phyloP scores from a whole-genome alignment of 2,329 filamentous ascomycete genomes.

The Aspergillus sergii region DNA sequence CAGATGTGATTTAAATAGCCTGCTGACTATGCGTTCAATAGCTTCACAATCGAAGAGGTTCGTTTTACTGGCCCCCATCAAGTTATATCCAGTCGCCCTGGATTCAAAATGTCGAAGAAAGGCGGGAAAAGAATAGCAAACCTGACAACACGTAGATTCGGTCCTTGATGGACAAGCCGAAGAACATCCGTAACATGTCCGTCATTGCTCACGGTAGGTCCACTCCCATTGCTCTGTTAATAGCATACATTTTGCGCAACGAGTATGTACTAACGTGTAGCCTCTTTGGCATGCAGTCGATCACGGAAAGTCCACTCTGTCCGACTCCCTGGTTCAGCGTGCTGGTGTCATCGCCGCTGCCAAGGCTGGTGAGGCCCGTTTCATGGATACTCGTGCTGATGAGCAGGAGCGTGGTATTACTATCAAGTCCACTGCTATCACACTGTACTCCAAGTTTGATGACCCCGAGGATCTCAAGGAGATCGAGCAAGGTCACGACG shows the following conservation, averaged over 20 bases:
- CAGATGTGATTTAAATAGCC: not conserved
- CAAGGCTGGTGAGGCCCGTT: conserved; percentile 93
- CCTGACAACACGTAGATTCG: conserved; percentile 42
- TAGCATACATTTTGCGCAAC: not conserved
- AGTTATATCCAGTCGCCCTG: not conserved
- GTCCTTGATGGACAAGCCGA: conserved; percentile 52
- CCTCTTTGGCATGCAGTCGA: conserved; percentile 63
- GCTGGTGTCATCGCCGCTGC: conserved; percentile 99
- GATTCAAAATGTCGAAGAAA: not conserved
- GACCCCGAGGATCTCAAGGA: conserved; percentile 91
- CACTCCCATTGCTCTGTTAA: not conserved
- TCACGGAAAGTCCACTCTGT: conserved; percentile 99
- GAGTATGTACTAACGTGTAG: not conserved
- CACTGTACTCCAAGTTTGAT: conserved; percentile 83
- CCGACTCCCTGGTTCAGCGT: conserved; percentile 98
- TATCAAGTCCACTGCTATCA: conserved; percentile 99
- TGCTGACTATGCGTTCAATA: conserved; percentile 49
- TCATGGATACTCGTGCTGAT: conserved; percentile 94
- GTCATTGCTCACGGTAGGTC: conserved; percentile 92
- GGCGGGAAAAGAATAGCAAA: not conserved
- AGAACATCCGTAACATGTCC: conserved; percentile 91
- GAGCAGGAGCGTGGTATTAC: conserved; percentile 99
- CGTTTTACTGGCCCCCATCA: conserved; percentile 34
- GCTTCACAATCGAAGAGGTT: conserved; percentile 96
- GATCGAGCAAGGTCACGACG: conserved; percentile 82